Evolutionary conservation across 1,284 basidiomycete species (phyloP).

Genomic region (Cryptococcus wingfieldii): DNA sequence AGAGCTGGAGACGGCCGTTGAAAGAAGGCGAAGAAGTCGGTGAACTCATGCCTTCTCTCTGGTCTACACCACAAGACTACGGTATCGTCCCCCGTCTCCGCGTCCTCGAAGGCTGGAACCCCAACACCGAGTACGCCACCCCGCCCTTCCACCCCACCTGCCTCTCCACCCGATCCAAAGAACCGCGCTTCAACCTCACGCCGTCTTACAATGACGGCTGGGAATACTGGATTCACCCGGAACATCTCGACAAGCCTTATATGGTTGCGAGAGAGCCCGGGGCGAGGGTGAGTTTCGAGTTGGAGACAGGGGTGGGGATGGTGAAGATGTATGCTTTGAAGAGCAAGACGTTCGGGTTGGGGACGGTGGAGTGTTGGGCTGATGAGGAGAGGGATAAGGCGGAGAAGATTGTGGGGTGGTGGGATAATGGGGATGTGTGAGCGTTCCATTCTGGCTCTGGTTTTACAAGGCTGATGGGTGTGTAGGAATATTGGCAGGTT

Average conservation of each 20-base stretch:
- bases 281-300: conserved; percentile 32
- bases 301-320: conserved; percentile 38
- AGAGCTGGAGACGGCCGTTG: conserved; percentile 19
- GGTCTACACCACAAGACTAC: conserved; percentile 30
- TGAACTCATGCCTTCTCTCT: conserved; percentile 38
- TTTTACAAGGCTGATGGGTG: neutral
- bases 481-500: conserved; percentile 21
- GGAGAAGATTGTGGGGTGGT: conserved; percentile 35
- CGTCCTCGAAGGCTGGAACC: conserved; percentile 40
- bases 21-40: conserved; percentile 16
- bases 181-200: conserved; percentile 38
- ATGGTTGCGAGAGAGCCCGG: conserved; percentile 35
- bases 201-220: conserved; percentile 34
- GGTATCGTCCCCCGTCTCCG: conserved; percentile 41
- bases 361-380: conserved; percentile 44
- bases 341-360: conserved; percentile 41
- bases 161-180: conserved; percentile 28
- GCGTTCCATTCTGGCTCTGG: conserved; percentile 4
- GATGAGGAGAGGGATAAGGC: conserved; percentile 27
- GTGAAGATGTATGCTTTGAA: conserved; percentile 45
- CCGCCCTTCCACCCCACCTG: conserved; percentile 38
- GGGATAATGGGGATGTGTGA: conserved; percentile 40
- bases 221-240: conserved; percentile 43
- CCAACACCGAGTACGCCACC: conserved; percentile 20
- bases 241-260: conserved; percentile 46